Conservation (phyloP, 116 monocot species). For the Papilionanthe hybrid region DNA sequence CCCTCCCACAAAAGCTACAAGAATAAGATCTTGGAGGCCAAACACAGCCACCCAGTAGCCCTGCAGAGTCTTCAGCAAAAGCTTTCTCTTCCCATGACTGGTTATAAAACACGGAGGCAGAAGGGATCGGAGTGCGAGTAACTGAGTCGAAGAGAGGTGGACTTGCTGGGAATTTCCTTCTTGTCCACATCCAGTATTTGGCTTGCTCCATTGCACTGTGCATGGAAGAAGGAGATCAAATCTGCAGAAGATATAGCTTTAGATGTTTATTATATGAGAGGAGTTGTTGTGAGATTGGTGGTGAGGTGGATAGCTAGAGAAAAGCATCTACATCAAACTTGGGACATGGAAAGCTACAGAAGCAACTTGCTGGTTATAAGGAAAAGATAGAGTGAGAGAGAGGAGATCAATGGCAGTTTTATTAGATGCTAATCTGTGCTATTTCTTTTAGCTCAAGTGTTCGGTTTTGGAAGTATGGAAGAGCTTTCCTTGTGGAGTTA, state of each 20-base stretch:
- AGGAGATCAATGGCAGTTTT: not conserved
- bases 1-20: constrained; percentile 30
- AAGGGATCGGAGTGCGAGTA: not conserved
- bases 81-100: constrained; percentile 61
- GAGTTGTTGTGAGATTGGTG: constrained; percentile 4
- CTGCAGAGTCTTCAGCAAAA: constrained; percentile 28
- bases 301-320: constrained; percentile 7
- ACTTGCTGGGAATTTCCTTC: constrained; percentile 17
- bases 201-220: constrained; percentile 44
- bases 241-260: not conserved
- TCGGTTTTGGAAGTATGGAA: not conserved
- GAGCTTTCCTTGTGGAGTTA: not conserved
- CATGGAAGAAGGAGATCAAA: constrained; percentile 7
- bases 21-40: constrained; percentile 42
- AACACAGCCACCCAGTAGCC: constrained; percentile 23
- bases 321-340: constrained; percentile 21
- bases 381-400: not conserved
- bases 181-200: constrained; percentile 49
- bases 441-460: not conserved
- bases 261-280: too few relatives aligned
- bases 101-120: constrained; percentile 13
- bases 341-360: constrained; percentile 3
- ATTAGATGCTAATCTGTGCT: not conserved
- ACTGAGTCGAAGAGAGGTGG: constrained; percentile 8
- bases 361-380: constrained; percentile 6